Base-by-base conservation (phyloP, 345 rosid species). In the Rhodomyrtus tomentosa region DNA sequence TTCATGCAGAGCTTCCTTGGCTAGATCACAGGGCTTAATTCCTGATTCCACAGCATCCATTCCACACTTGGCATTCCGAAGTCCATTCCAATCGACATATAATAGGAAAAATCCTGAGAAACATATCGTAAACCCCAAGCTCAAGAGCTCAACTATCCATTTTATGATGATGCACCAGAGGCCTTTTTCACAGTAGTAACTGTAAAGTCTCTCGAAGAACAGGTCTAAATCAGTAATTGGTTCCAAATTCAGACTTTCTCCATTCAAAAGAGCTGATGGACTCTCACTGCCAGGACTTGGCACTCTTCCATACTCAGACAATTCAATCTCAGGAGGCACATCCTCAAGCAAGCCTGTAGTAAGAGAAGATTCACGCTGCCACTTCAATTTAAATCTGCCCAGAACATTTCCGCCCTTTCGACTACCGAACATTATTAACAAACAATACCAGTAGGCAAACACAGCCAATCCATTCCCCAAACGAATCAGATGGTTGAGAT, bases 31-130 rank as follows among this genome's bases (percentile, higher is more conserved):
- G 25, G 98, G 99, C 92, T 91, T 96, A 82, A 89, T 94, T 86
- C 99, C 98, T 45, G 99, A 96, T 85, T 98, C 99, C 87, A 98
- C 95, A 7, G 99, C 98, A 92, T 98, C 95, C 96, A 98, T 93
- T 48, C 99, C 99, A 88, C 99, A 98, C 87, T 98, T 98, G 52
- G 99, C 99, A 88, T 96, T 96, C 83, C 95, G 92, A 86, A 98
- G 98, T 87, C 99, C 99, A 93, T 93, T 90, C 99, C 99, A 98
- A 85, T 98, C 98, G 85, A 98, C 99, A 90, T 87, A 98, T 81
- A 98, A 81, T 82, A 98, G 93, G 92, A 96, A 94, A 85, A 98
- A 95, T n/a, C 95, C 98, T 2, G 99, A 98, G 93, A 98, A 96
- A 91, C 95, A 93, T 82, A 98, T 95, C 84, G 94, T 93, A 86